phyloP scores from a whole-genome alignment of 78 protist genomes.

The Salpingoeca rosetta region DNA sequence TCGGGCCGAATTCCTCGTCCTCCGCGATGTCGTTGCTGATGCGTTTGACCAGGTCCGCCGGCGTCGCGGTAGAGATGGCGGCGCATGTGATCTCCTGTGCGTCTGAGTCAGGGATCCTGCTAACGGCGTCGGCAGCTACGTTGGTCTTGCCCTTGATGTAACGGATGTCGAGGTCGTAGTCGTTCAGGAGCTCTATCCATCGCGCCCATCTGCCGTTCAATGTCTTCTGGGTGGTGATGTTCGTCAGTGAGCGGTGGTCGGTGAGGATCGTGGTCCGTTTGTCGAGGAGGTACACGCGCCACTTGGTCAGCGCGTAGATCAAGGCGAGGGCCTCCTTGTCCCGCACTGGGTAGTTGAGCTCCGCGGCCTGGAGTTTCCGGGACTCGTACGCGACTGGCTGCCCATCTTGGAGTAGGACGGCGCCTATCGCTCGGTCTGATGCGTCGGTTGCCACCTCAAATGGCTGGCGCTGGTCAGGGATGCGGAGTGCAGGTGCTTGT shows the following conservation, averaged over 20 bases:
- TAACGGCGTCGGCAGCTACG: background rate
- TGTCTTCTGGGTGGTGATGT: background rate
- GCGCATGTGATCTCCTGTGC: no score
- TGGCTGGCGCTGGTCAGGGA: background rate
- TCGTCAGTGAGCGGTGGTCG: conserved; percentile 25
- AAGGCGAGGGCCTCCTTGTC: conserved; percentile 31
- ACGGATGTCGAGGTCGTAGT: background rate
- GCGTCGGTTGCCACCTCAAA: conserved; percentile 23
- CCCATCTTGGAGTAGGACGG: conserved; percentile 20
- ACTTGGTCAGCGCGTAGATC: background rate
- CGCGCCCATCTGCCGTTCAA: background rate
- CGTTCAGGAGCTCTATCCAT: background rate
- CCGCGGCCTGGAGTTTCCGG: conserved; percentile 9
- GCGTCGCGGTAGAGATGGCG: no score
- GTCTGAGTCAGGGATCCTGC: no score
- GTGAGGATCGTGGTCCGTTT: background rate
- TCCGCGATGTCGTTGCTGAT: no score
- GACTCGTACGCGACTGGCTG: conserved; percentile 24
- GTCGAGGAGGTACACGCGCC: background rate
- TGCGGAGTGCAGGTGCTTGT: background rate
- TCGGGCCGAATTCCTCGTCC: no score
- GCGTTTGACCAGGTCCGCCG: no score
- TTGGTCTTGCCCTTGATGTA: background rate
- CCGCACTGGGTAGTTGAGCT: conserved; percentile 1
- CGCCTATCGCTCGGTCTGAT: conserved; percentile 23